Conservation (phyloP, 176 grass and related monocot genomes). For the Coix lacrymajobi region DNA sequence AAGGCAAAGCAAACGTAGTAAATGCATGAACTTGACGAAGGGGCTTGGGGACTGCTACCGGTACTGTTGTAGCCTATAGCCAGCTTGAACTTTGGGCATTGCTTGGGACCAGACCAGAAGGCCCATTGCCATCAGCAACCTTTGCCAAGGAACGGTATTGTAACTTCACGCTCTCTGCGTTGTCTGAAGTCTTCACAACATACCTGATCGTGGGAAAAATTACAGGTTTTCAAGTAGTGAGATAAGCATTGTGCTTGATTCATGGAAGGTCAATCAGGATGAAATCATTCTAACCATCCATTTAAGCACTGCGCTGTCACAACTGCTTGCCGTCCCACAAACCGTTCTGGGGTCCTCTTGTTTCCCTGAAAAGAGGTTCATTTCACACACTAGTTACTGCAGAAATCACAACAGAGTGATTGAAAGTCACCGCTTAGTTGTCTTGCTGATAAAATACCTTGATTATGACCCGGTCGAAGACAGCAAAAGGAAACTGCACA, state of each 20-base stretch:
- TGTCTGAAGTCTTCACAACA: conserved; percentile 85
- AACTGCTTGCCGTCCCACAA: conserved; percentile 68
- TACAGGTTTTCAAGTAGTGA: not conserved
- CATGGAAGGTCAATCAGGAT: not conserved
- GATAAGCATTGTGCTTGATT: not conserved
- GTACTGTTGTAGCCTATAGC: conserved; percentile 27
- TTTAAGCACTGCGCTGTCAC: conserved; percentile 88
- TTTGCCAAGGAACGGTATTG: conserved; percentile 68
- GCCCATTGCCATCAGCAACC: conserved; percentile 8
- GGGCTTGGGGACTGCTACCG: not conserved
- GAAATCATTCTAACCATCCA: conserved; percentile 57
- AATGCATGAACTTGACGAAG: not conserved
- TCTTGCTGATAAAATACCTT: conserved; percentile 50
- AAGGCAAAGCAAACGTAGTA: not conserved
- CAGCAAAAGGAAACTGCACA: conserved; percentile 72
- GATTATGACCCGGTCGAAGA: conserved; percentile 75
- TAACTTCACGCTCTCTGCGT: conserved; percentile 70
- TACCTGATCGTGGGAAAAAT: conserved; percentile 30
- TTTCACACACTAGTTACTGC: not conserved
- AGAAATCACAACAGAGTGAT: not conserved
- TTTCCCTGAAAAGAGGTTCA: conserved; percentile 47
- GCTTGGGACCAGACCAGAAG: conserved; percentile 17
- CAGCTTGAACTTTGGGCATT: conserved; percentile 33
- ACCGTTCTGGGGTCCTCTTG: conserved; percentile 75
- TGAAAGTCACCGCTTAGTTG: not conserved